Base-by-base conservation (phyloP, 495 filamentous ascomycete species). In the Hypoxylon crocopeplum region DNA sequence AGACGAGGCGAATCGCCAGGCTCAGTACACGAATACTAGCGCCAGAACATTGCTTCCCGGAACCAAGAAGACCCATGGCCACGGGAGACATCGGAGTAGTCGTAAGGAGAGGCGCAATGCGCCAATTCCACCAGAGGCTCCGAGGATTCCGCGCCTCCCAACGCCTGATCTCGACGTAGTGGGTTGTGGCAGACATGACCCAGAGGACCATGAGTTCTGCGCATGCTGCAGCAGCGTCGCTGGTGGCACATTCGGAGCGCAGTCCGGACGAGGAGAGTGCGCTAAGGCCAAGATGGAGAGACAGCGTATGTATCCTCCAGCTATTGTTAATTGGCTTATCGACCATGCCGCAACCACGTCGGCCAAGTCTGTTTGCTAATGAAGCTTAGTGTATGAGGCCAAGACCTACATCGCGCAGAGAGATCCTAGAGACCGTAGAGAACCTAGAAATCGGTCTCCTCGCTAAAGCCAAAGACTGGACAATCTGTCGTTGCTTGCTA, bases 81-180 rank as follows among this genome's bases (percentile, higher is more conserved):
- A 32, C 7, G 22, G 16, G 19, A 10, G 22, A 22, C 11, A 38
- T 38, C 41, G 20, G 15, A 1, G 10, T 15, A 48, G 30, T 16
- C 55, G 33, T 20, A 41, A 29, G 21, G 40, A 62, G 8, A 59
- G 34, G 49, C 33, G 58, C 21, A 44, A 41, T 13, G 11, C 24
- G 15, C 27, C 52, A 30, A 15, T 47, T 16, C 48, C 66, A 6
- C 68, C 68, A 30, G 44, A 34, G 15, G 61, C 68, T 13, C 68
- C 68, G 5, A 44, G 42, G 22, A 65, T 70, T 29, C 54, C 64
- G 10, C 60, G 68, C 33, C 61, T 70, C 7, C 61, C 68, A n/a
- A 70, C 68, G 10, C 68, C 68, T 3, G 64, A 70, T 44, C 51
- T 70, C 16, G 64, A 67, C 33, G 48, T 24, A 21, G 32, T 48